Conservation (phyloP, 2,329 filamentous ascomycete genomes). For the Arthrinium puccinioides region DNA sequence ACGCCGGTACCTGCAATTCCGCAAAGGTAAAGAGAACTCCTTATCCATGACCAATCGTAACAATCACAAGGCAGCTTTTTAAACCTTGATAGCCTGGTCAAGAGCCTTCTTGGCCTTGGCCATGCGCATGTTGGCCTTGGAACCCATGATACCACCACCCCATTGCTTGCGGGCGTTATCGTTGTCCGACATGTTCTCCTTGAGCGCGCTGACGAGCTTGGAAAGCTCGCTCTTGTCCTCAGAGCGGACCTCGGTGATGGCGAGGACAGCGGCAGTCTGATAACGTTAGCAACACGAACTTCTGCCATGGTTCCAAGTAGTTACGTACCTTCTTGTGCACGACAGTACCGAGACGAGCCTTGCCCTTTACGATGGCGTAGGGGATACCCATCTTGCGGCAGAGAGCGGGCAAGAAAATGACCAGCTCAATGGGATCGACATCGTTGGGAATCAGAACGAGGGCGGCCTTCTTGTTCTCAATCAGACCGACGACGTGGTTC, state of each 20-base stretch:
- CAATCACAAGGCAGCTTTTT: constrained; percentile 26
- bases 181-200: constrained; percentile 93
- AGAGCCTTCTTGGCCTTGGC: constrained; percentile 91
- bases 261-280: constrained; percentile 90
- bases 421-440: constrained; percentile 98
- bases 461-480: constrained; percentile 99
- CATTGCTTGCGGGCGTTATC: constrained; percentile 88
- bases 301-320: neutral
- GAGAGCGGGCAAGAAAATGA: constrained; percentile 97
- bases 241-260: constrained; percentile 89
- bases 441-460: constrained; percentile 99
- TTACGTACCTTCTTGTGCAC: constrained; percentile 92
- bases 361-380: constrained; percentile 99
- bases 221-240: constrained; percentile 98
- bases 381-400: constrained; percentile 99
- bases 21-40: constrained; percentile 18
- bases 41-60: constrained; percentile 18
- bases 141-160: constrained; percentile 99
- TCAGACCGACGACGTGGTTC: constrained; percentile 96
- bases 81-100: constrained; percentile 97
- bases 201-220: constrained; percentile 93
- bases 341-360: constrained; percentile 96
- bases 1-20: constrained; percentile 27
- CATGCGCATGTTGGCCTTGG: constrained; percentile 75
- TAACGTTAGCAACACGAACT: constrained; percentile 20